Evolutionary conservation across 352 stramenopile species (phyloP), one percentile per base, ranked within the genome.

Genomic region (Phytophthora pinifolia): DNA sequence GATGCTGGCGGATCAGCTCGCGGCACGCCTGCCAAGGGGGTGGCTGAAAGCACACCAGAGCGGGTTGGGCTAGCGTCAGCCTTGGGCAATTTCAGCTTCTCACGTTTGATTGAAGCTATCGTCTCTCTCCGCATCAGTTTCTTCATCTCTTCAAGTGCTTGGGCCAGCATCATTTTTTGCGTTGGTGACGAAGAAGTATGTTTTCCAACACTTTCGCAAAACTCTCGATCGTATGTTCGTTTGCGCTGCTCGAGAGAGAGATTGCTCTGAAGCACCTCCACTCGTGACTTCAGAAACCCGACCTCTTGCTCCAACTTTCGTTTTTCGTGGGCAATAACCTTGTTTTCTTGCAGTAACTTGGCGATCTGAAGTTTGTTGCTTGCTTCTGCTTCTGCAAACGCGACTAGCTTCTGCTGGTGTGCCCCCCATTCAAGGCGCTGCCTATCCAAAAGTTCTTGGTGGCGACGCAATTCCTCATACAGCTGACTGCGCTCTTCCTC

Each of bases 401-500:
- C 58, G 8, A 14, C 15, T 20, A 76, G 20, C 29, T 78, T 70
- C 29, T 73, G 69, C 2, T 50, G 22, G 13, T 74, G 67, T 0
- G 46, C 18, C 37, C 74, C 61, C 15, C 65, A 61, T 35, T 82
- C 60, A 10, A 68, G 29, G 0, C 62, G 66, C 31, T 75, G 62
- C 2, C 41, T 55, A 15, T 37, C 34, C 8, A 83, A 42, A 9
- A 74, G 48, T 4, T 68, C 54, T 45, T 80, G 57, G 4, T 74
- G 52, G 6, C 74, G 62, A 15, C 49, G 52, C 8, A 83, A 29
- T 47, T 86, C 79, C 22, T 76, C 27, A 12, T 74, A 69, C 5
- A 86, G 34, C 39, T 89, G 76, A 37, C 47, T 58, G n/a, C 63
- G 61, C 34, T 85, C 79, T 36, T 86, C 66, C 35, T 89, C 76